A percentile compares a stretch with the other conserved stretches of the same genome.
Conservation (phyloP, 345 rosid species). For the Populus nigra region DNA sequence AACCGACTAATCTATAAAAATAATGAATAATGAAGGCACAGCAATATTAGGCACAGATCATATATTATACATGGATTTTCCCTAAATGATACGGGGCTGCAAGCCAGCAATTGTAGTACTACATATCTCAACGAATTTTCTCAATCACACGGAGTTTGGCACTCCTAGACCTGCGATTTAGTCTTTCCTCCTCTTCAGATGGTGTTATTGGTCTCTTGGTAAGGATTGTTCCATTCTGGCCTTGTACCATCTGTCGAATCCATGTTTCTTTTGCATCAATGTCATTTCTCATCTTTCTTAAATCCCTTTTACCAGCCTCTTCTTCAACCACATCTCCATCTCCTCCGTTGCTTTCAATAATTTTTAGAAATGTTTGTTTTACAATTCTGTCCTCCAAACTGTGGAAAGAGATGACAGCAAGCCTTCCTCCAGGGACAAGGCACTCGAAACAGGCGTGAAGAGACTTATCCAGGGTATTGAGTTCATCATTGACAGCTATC, state of each 20-base stretch:
- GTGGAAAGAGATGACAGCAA: conserved; percentile 90
- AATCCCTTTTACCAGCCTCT: conserved; percentile 19
- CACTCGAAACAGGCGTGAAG: conserved; percentile 64
- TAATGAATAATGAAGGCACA: no score
- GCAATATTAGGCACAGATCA: no score
- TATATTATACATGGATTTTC: no score
- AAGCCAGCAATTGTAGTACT: no score
- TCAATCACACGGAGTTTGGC: conserved; percentile 89
- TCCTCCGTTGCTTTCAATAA: conserved; percentile 37
- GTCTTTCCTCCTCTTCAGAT: conserved; percentile 71
- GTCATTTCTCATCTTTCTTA: conserved; percentile 20
- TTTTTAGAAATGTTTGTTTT: conserved; percentile 79
- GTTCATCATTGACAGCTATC: conserved; percentile 93
- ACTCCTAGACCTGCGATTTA: conserved; percentile 74
- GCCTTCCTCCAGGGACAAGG: conserved; percentile 85
- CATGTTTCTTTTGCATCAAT: conserved; percentile 43
- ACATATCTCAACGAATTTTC: conserved; percentile 23
- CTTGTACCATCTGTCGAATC: conserved; percentile 60
- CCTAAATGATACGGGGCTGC: no score
- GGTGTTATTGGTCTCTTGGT: conserved; percentile 93
- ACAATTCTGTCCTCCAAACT: conserved; percentile 94
- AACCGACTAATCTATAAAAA: no score
- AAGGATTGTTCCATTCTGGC: conserved; percentile 61
- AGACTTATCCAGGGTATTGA: conserved; percentile 64
- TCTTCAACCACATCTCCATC: conserved; percentile 20